Evolutionary conservation across 192 early-diverging fungal species (phyloP), one percentile per base, ranked within the genome.

Genomic region (Entomortierella lignicola): DNA sequence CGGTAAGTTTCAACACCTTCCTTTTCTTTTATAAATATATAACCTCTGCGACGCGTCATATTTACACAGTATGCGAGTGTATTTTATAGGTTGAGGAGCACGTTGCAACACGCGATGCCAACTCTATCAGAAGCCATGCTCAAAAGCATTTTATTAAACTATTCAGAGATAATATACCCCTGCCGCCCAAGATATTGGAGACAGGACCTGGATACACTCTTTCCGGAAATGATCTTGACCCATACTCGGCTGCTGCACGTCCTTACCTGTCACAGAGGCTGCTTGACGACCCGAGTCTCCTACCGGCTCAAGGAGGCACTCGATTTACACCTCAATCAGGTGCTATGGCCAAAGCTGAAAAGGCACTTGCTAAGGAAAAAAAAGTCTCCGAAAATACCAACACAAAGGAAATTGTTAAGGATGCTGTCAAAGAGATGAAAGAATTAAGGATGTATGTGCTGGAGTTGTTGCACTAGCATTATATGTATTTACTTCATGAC

Each of bases 111-210:
- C 84, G 96, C 44, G 92, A 95, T 63, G 51, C 90, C 52, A 92
- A 94, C 72, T 93, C 94, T 20, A 93, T 97, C 62, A 85, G 94
- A 62, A 93, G 92, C 60, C 96, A 96, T 71, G 94, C 94, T 41
- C 95, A 96, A 84, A 96, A 96, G 75, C 91, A 95, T 73, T 95
- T 97, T 67, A 96, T 96, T 81, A 94, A 95, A 73, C 81, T 97
- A 71, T 97, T 88, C 77, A 80, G 95, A 31, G 96, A 95, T 66
- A 89, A 83, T 23, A 72, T 93, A 48, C 93, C 93, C 39, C 80
- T 97, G 50, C 96, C 96, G n/a, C 85, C 80, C 57, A 96, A 94
- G 82, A 93, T 96, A 53, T 37, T 71, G 39, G 85, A 88, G 63
- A 81, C 90, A 23, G 93, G 94, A 43, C 84, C 82, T 32, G 94